Base-by-base conservation (phyloP, 164 flowering plant species). In the Vitis rotundifolia region DNA sequence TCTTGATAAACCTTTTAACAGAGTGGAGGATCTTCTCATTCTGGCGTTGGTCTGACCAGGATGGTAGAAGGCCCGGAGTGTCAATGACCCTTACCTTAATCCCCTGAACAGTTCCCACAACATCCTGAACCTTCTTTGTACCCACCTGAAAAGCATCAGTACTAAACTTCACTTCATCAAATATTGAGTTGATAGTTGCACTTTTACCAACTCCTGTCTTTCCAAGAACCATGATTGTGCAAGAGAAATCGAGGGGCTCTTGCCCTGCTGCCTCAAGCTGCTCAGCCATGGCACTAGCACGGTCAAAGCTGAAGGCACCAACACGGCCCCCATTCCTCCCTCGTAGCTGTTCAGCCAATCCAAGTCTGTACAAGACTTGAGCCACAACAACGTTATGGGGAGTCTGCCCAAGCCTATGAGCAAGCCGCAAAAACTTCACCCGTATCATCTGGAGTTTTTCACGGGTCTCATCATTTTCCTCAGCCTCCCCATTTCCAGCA, bases 351-450 rank as follows among this genome's bases (percentile, higher is more conserved):
- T 95, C 98, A 55, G 99, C 99, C 48, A 95, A 82, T 9, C 99
- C 99, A 49, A 95, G 81, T 72, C 98, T 84, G 80, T 95, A 95
- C 69, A 95, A 79, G 65, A 95, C 99, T 75, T 95, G 99, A 57
- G 99, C 98, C 65, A 95, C 99, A 50, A 95, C 99, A 77, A 89
- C 93, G 83, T 95, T 95, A 75, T 95, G 99, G 15, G 99, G 98
- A 67, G 99, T 95, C 80, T 95, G 99, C 29, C 99, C 99, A 69
- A 93, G 98, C 75, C 99, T 84, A 77, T 86, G 89, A n/a, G 99
- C 98, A 73, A 95, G 97, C 37, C 99, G 85, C 78, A 95, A 77
- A 75, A 95, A 95, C 68, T 95, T 95, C 69, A 95, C 98, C 62
- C 99, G 87, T 64, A 95, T 93, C 92, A 89, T 91, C 81, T 95